phyloP scores from a whole-genome alignment of 2,329 filamentous ascomycete species.

The Balansia obtecta region DNA sequence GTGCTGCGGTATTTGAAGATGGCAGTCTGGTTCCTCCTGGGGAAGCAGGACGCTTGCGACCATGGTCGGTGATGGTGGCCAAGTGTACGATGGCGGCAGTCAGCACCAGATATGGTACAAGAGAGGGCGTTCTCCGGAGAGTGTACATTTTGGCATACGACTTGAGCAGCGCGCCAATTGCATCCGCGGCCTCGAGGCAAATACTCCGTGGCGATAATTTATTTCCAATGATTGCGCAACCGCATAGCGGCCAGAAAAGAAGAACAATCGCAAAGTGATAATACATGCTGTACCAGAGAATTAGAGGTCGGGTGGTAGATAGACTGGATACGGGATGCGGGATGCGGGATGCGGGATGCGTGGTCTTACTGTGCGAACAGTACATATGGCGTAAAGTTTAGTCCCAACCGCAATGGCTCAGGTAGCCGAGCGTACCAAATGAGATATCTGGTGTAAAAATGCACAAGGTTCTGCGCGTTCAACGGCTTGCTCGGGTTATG shows the following conservation, averaged over 20 bases:
- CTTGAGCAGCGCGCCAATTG: slow-evolving; percentile 39
- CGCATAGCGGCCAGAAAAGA: slow-evolving; percentile 60
- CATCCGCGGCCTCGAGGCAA: slow-evolving; percentile 48
- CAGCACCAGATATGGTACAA: slow-evolving; percentile 46
- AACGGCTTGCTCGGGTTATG: slow-evolving; percentile 54
- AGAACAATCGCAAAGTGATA: slow-evolving; percentile 55
- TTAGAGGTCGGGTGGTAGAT: background rate
- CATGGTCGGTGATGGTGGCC: slow-evolving; percentile 21
- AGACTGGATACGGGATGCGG: too few species aligned
- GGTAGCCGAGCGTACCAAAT: slow-evolving; percentile 60
- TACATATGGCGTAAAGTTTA: slow-evolving; percentile 59
- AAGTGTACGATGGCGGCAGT: slow-evolving; percentile 47
- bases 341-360: too few species aligned
- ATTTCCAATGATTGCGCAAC: slow-evolving; percentile 46
- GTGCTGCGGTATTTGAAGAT: slow-evolving; percentile 2
- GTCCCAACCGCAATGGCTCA: slow-evolving; percentile 46
- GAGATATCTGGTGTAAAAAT: slow-evolving; percentile 54
- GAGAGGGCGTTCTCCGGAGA: slow-evolving; percentile 40
- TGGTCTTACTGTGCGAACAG: slow-evolving; percentile 57
- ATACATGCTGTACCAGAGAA: slow-evolving; percentile 41
- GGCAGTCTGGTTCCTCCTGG: background rate
- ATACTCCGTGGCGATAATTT: slow-evolving; percentile 50
- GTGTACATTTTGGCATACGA: slow-evolving; percentile 47
- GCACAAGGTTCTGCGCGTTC: slow-evolving; percentile 48
- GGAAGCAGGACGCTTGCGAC: slow-evolving; percentile 22